Base-by-base conservation (phyloP, 202 grass and related monocot species). In the Zizania palustris region DNA sequence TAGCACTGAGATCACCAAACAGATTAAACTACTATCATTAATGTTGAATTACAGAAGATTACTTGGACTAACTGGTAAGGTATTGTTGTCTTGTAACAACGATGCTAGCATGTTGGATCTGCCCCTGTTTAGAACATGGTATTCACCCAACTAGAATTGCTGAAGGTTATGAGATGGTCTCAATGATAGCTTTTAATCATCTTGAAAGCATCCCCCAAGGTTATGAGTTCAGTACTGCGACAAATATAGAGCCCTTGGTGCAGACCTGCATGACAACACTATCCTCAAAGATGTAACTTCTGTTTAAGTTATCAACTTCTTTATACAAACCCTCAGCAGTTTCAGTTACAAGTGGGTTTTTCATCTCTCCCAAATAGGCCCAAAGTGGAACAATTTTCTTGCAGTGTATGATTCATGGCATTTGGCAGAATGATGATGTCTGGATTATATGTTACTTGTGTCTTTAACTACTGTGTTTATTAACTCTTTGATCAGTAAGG, bases 121-220 rank as follows among this genome's bases (percentile, higher is more conserved):
- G 2, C 28, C 28, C 28, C 2, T 28, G 28, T 19, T 65, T 97
- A 41, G 93, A 97, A 46, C 87, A 61, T 62, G 91, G 91, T 21
- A 92, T 97, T 87, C 93, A 92, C 73, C 89, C 94, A 6, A 93
- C 90, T 20, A 87, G 94, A 46, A 69, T 92, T 46, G 85, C 91
- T 15, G 85, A 97, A 79, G 94, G 94, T 16, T 97, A 97, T 54
- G 94, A 97, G 66, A 88, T 97, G 89, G 94, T 91, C 5, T 97
- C 91, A 5, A 92, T 78, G 77, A 79, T 97, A 58, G 91, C 91
- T 70, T 81, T 87, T 67, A 87, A 94, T 18, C 91, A 97, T 75
- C 89, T 94, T 6, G 84, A 94, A 22, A 48, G 14, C 18, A 93
- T 94, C 28, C 88, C 94, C 48, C 55, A 76, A 0, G 89, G 90